phyloP scores from a whole-genome alignment of 371 early-diverging fungal species.

The Rhizomucor pusillus region DNA sequence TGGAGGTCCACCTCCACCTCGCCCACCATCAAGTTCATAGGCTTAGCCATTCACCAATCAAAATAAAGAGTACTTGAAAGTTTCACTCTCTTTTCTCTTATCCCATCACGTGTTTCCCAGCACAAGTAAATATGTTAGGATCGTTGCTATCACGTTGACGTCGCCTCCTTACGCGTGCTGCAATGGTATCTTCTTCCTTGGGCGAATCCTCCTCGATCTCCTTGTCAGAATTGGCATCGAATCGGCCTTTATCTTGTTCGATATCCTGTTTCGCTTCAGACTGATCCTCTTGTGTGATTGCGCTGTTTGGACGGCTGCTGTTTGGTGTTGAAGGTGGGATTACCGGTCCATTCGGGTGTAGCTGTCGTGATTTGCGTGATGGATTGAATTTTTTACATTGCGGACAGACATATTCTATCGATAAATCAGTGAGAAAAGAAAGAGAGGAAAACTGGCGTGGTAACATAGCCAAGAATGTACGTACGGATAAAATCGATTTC shows the following conservation, averaged over 20 bases:
- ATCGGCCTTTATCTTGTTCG: background rate
- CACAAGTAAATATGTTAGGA: no score
- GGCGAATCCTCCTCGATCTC: no score
- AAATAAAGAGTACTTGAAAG: no score
- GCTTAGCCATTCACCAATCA: no score
- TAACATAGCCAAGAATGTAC: constrained; percentile 9
- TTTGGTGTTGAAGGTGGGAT: constrained; percentile 8
- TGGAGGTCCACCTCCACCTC: constrained; percentile 4
- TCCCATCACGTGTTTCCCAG: no score
- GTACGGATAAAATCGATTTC: constrained; percentile 70
- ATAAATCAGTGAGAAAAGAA: no score
- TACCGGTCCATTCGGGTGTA: constrained; percentile 17
- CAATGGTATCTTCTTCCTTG: constrained; percentile 3
- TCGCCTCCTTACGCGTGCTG: constrained; percentile 8
- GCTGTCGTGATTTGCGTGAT: constrained; percentile 19
- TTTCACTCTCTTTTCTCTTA: no score
- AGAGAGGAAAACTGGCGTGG: background rate
- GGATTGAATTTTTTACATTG: constrained; percentile 23
- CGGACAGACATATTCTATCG: constrained; percentile 25
- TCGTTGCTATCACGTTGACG: background rate
- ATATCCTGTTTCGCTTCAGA: background rate
- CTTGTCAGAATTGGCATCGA: no score
- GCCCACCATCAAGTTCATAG: background rate
- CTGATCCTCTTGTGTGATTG: background rate
- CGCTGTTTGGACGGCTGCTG: background rate